Evolutionary conservation across 148 eudicot species (phyloP).

Genomic region (Silene uniflora): DNA sequence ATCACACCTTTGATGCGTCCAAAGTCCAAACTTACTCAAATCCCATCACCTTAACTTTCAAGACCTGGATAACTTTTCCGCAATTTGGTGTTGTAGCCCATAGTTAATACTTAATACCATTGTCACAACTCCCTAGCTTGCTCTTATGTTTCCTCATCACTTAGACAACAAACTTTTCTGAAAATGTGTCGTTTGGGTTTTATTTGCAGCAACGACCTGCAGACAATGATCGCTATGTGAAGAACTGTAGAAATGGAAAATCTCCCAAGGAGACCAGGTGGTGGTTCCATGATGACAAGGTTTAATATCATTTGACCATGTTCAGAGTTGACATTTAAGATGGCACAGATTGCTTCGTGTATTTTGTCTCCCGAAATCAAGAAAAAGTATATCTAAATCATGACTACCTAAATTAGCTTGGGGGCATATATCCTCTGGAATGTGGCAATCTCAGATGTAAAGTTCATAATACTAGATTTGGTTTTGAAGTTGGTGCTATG

Average conservation of each 20-base stretch:
- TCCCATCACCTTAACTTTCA: no score
- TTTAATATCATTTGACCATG: slow-evolving; percentile 18
- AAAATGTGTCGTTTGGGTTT: background rate
- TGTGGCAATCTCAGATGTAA: background rate
- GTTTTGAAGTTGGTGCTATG: slow-evolving; percentile 1
- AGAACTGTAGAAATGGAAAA: slow-evolving; percentile 68
- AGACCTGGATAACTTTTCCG: no score
- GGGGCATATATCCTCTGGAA: slow-evolving; percentile 14
- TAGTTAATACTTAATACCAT: background rate
- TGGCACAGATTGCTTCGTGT: slow-evolving; percentile 4
- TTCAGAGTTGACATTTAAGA: slow-evolving; percentile 9
- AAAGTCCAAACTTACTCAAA: no score
- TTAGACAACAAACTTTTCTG: background rate
- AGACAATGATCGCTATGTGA: slow-evolving; percentile 74
- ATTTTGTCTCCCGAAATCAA: background rate
- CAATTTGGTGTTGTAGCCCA: background rate
- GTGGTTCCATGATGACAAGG: slow-evolving; percentile 89
- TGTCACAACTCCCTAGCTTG: background rate
- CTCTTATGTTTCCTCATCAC: background rate
- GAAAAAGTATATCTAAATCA: background rate
- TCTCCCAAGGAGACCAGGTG: slow-evolving; percentile 85
- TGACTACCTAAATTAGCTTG: background rate
- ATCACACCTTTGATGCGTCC: no score
- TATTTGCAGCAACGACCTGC: slow-evolving; percentile 63
- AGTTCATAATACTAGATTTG: slow-evolving; percentile 10